Evolutionary conservation across 2,329 filamentous ascomycete genomes (phyloP), one percentile per base, ranked within the genome.

Genomic region (Sclerotinia glacialis): DNA sequence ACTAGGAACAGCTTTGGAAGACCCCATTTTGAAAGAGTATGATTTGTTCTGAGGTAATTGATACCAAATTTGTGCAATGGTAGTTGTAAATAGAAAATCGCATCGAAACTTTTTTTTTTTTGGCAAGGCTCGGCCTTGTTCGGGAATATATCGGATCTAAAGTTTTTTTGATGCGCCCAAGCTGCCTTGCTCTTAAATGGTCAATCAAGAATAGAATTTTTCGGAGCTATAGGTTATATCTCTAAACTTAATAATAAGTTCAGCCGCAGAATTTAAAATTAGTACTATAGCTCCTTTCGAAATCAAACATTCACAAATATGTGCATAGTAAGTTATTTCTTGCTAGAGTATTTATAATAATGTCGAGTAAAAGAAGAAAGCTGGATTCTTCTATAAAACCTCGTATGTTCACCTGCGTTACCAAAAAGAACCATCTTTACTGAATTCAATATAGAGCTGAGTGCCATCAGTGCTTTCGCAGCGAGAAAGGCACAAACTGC

Each of bases 351-450:
- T 9, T 31, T 49, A 21, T 34, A 1, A 60, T 44, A 53, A 66
- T 66, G 64, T 61, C 64, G 37, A 66, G 56, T 66, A 81, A 81
- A 68, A 77, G 75, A 70, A 78, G 81, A 59, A 83, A 81, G 73
- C 68, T 83, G 11, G 75, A 80, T 68, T 69, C 74, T 62, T 72
- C 75, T 64, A 73, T 74, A 28, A 69, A 73, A 47, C 74, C 76
- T 67, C 73, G 80, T 81, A 71, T 71, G 79, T 74, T 18, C 12
- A 37, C 5, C 42, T 26, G 5, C 23, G 47, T 54, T 42, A 18
- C 28, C 23, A 47, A 62, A 21, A 53, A 52, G 12, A 59, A 53
- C 40, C 42, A 37, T 6, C 2, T 26, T 54, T 42, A 40, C 26
- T 66, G 52, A 72, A 70, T 67, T 63, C 46, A 40, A 31, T 58